Percentiles rank a stretch among this genome's conserved stretches.
These are phyloP conservation scores for Carex littledalei DNA, from an alignment of 176 grass and related monocot species.

Conservation along the genomic window DNA sequence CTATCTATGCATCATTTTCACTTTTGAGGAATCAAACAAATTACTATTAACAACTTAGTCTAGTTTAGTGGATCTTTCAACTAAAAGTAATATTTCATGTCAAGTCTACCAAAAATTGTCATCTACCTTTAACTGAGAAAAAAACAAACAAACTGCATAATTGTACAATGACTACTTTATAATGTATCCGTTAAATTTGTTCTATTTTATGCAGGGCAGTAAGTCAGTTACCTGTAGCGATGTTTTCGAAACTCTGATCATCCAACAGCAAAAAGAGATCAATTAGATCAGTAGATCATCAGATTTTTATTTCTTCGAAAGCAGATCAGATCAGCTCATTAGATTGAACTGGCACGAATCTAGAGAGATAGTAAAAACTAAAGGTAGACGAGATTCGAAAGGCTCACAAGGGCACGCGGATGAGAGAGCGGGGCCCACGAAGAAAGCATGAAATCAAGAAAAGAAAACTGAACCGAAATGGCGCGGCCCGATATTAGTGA, in stretches of 20 bases:
- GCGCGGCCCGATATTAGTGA: not conserved
- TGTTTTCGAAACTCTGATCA: not conserved
- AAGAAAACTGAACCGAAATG: not conserved
- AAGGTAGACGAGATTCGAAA: conserved; percentile 1
- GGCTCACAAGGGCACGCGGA: conserved; percentile 14
- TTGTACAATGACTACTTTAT: no score
- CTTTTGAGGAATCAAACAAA: no score
- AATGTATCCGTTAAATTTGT: not conserved
- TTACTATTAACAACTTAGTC: not conserved
- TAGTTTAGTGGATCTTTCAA: not conserved
- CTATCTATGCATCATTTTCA: no score
- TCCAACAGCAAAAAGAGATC: not conserved
- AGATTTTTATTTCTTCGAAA: not conserved
- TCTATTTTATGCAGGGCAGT: not conserved
- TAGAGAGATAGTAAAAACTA: not conserved
- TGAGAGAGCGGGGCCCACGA: not conserved
- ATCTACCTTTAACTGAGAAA: not conserved
- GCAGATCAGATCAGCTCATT: not conserved
- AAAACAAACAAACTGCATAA: no score
- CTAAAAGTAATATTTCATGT: not conserved
- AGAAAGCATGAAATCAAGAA: not conserved
- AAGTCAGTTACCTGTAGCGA: not conserved
- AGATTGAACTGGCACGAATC: not conserved
- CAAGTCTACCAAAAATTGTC: not conserved
- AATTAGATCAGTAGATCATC: not conserved